Percentiles rank a stretch among this genome's conserved stretches.
These are phyloP conservation scores for Citrus australasica DNA, from an alignment of 345 rosid genomes.

Conservation along the genomic window DNA sequence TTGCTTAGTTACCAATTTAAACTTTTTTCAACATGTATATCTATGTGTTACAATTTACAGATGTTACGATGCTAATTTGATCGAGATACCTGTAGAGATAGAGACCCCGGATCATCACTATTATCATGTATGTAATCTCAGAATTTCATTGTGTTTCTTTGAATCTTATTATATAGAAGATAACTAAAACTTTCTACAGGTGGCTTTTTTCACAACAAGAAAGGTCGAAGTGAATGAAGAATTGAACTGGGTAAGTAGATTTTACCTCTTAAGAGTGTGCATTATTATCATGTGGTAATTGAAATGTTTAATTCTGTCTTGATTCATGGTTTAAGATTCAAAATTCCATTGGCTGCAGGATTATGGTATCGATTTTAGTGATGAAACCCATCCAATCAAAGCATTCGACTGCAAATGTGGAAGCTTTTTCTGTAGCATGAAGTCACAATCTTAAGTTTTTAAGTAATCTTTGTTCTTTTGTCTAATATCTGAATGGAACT, in stretches of 20 bases:
- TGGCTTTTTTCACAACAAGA: conserved; percentile 43
- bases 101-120: conserved; percentile 69
- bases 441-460: neutral
- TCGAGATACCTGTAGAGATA: conserved; percentile 56
- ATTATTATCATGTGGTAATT: neutral
- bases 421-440: conserved; percentile 24
- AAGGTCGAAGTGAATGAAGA: conserved; percentile 30
- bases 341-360: conserved; percentile 29
- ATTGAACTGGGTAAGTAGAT: conserved; percentile 32
- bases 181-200: conserved; percentile 17
- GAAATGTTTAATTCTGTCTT: neutral
- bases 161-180: neutral
- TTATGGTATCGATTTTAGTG: conserved; percentile 42
- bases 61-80: conserved; percentile 51
- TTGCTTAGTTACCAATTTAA: too few species aligned
- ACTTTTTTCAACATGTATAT: neutral
- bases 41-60: conserved; percentile 15
- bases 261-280: neutral
- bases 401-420: conserved; percentile 40
- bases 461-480: too few species aligned
- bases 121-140: conserved; percentile 38
- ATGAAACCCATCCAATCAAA: conserved; percentile 35
- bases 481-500: neutral
- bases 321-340: neutral
- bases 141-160: neutral